Percentiles rank a stretch among this genome's conserved stretches.
Conservation (phyloP, 805 yeast species). For the Sungouiella blattae region DNA sequence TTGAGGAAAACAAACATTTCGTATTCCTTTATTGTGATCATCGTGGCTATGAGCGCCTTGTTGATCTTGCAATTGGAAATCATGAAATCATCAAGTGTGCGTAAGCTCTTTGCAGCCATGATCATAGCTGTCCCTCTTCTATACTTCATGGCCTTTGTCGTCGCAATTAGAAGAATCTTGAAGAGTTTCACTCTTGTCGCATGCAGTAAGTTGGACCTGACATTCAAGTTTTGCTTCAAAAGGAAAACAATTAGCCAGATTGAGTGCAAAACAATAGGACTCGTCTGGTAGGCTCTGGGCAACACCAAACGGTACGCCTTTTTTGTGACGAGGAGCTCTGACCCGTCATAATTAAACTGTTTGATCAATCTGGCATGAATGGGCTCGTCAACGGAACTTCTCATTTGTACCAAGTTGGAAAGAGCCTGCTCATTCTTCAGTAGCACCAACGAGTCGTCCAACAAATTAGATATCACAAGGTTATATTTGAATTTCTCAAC, state of each 20-base stretch:
- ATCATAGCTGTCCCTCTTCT: constrained; percentile 22
- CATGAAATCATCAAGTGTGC: constrained; percentile 27
- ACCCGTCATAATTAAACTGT: constrained; percentile 21
- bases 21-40: constrained; percentile 30
- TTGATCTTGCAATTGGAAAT: constrained; percentile 33
- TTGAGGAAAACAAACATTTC: constrained; percentile 21
- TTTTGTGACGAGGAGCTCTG: constrained; percentile 12
- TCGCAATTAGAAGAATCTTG: constrained; percentile 25
- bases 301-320: constrained; percentile 15
- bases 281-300: constrained; percentile 6
- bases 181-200: constrained; percentile 22
- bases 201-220: constrained; percentile 5
- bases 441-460: constrained; percentile 40
- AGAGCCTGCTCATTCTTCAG: constrained; percentile 40
- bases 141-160: constrained; percentile 26
- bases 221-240: constrained; percentile 19
- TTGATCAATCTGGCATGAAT: constrained; percentile 2
- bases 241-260: constrained; percentile 26
- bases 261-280: constrained; percentile 16
- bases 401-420: constrained; percentile 11
- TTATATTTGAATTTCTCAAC: constrained; percentile 42
- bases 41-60: constrained; percentile 30
- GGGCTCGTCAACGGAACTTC: constrained; percentile 2
- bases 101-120: constrained; percentile 20
- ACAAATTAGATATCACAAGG: constrained; percentile 33